Conservation (phyloP, 164 flowering plant genomes). For the Nymphaea colorata region DNA sequence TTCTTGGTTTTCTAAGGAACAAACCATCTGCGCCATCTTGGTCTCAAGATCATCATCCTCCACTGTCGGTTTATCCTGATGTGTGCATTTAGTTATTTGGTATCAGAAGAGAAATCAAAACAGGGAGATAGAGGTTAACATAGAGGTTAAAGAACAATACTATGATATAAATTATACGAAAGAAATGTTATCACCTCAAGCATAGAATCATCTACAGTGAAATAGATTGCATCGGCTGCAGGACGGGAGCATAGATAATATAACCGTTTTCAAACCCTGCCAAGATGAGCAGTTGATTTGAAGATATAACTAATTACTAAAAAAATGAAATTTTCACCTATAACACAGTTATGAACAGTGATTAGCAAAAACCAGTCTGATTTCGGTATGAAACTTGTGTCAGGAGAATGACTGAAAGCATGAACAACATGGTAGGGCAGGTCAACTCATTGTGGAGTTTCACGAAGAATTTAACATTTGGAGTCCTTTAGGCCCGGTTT, state of each 20-base stretch:
- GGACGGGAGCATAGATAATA: constrained; percentile 85
- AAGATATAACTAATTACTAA: too few species aligned
- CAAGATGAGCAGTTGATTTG: background rate
- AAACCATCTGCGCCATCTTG: constrained; percentile 83
- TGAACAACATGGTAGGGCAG: too few species aligned
- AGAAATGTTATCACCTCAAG: constrained; percentile 30
- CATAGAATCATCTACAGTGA: constrained; percentile 80
- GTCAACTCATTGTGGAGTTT: too few species aligned
- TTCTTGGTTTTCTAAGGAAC: constrained; percentile 73
- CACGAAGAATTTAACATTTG: too few species aligned
- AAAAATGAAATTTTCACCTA: too few species aligned
- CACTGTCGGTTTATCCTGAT: constrained; percentile 28
- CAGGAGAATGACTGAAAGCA: too few species aligned
- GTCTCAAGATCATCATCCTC: constrained; percentile 39
- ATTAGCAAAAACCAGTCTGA: too few species aligned
- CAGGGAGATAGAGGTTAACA: background rate
- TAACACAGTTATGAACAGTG: too few species aligned
- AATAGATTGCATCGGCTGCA: constrained; percentile 97
- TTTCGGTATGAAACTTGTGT: too few species aligned
- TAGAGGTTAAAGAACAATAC: background rate
- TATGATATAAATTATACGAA: background rate
- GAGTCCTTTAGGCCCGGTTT: too few species aligned
- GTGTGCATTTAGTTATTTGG: background rate
- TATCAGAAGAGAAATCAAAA: background rate
- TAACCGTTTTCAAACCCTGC: constrained; percentile 57